phyloP scores from a whole-genome alignment of 495 filamentous ascomycete genomes.

The Aspergillus kassunensis region DNA sequence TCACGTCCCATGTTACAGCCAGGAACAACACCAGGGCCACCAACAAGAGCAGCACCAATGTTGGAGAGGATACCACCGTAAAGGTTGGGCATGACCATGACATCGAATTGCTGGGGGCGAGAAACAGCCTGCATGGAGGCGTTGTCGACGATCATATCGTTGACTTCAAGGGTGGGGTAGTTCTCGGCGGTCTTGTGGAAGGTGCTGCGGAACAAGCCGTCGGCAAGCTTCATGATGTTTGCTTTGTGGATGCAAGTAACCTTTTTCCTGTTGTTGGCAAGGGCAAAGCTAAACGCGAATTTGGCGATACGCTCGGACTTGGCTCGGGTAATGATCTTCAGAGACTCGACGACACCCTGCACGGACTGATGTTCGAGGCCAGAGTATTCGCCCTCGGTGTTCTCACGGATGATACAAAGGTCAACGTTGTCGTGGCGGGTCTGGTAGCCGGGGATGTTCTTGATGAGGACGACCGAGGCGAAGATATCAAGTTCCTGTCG shows the following conservation, averaged over 20 bases:
- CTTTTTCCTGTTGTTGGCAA: conserved; percentile 97
- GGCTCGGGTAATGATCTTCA: conserved; percentile 98
- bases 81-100: conserved; percentile 99
- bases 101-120: conserved; percentile 94
- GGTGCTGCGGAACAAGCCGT: conserved; percentile 96
- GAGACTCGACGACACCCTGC: conserved; percentile 92
- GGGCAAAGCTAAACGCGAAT: conserved; percentile 95
- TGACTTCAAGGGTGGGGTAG: conserved; percentile 87
- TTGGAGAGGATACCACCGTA: conserved; percentile 99
- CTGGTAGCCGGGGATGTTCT: conserved; percentile 98
- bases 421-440: conserved; percentile 96
- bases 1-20: conserved; percentile 99
- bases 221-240: conserved; percentile 99
- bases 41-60: conserved; percentile 97
- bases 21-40: conserved; percentile 93
- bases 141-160: conserved; percentile 99
- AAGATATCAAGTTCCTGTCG: conserved; percentile 99
- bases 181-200: conserved; percentile 90
- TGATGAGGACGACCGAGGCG: conserved; percentile 94
- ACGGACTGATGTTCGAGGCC: conserved; percentile 98
- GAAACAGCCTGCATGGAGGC: conserved; percentile 98
- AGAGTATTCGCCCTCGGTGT: conserved; percentile 99
- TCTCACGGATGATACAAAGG: conserved; percentile 98
- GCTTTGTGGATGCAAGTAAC: conserved; percentile 99
- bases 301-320: conserved; percentile 99